Conservation (phyloP, 352 stramenopile species). For the Globisporangium radiosum region DNA sequence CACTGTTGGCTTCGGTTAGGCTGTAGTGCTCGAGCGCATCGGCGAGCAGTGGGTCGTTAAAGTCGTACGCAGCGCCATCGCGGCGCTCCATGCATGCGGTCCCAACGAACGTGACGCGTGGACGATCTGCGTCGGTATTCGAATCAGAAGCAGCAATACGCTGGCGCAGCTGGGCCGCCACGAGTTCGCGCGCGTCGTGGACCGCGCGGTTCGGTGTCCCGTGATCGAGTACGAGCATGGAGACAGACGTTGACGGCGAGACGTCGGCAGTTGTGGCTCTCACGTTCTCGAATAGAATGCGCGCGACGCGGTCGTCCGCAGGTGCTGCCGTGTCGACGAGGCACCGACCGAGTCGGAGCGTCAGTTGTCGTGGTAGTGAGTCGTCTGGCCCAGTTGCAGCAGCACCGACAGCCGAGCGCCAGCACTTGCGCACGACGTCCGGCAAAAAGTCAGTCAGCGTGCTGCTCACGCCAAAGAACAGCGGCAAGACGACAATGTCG, state of each 20-base stretch:
- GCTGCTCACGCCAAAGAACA: constrained; percentile 75
- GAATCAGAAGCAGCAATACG: neutral
- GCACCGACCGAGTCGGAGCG: constrained; percentile 38
- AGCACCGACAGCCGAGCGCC: constrained; percentile 15
- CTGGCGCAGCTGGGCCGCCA: constrained; percentile 40
- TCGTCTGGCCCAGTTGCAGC: too few species aligned
- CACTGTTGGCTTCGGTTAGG: constrained; percentile 30
- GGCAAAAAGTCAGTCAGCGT: constrained; percentile 78
- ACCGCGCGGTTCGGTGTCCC: constrained; percentile 65
- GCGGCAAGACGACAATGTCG: constrained; percentile 54
- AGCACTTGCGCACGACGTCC: constrained; percentile 42
- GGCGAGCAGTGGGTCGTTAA: constrained; percentile 73
- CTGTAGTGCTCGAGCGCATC: constrained; percentile 58
- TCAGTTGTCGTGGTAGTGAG: neutral
- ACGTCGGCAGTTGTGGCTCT: constrained; percentile 23
- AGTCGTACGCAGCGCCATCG: constrained; percentile 64
- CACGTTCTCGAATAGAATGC: constrained; percentile 56
- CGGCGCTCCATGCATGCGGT: constrained; percentile 77
- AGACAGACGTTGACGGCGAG: constrained; percentile 24
- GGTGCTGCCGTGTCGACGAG: constrained; percentile 48
- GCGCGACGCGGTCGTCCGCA: constrained; percentile 47
- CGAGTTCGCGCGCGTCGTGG: constrained; percentile 55
- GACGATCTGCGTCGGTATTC: constrained; percentile 15
- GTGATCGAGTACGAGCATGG: constrained; percentile 71
- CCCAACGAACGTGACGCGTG: constrained; percentile 34